Conservation (phyloP, 1,284 basidiomycete genomes). For the Pascua guehoae region DNA sequence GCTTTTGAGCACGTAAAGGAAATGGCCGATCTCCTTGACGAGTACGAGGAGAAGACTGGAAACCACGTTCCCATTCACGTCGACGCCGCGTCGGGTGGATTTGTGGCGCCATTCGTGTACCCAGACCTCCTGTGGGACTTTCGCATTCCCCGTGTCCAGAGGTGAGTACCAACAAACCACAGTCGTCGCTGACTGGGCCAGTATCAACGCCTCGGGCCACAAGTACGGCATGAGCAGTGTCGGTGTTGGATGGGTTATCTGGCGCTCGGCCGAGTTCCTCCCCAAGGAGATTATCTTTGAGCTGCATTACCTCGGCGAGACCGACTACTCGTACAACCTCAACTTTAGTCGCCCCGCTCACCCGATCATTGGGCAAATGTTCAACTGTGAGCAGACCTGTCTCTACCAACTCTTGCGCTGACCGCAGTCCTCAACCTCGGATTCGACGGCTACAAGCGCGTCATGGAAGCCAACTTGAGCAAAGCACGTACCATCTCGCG, state of each 20-base stretch:
- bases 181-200: constrained; percentile 1
- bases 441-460: constrained; percentile 67
- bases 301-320: constrained; percentile 65
- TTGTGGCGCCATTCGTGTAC: constrained; percentile 58
- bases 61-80: constrained; percentile 77
- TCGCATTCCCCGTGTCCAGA: constrained; percentile 74
- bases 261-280: constrained; percentile 69
- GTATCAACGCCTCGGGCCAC: constrained; percentile 66
- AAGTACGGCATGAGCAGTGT: constrained; percentile 71
- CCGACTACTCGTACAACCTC: constrained; percentile 76
- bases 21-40: constrained; percentile 78
- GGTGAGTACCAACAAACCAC: constrained; percentile 9
- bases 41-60: constrained; percentile 78
- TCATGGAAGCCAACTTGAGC: constrained; percentile 68
- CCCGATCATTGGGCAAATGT: constrained; percentile 88
- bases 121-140: constrained; percentile 85
- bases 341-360: constrained; percentile 82
- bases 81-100: constrained; percentile 62
- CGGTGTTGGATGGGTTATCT: constrained; percentile 70
- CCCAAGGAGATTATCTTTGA: constrained; percentile 91
- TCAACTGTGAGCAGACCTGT: constrained; percentile 57
- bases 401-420: not conserved
- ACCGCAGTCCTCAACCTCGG: constrained; percentile 67
- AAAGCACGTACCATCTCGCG: constrained; percentile 82
- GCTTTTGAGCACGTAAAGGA: constrained; percentile 88